Conservation (phyloP, 306 rosid genomes). For the Acmispon strigosus region DNA sequence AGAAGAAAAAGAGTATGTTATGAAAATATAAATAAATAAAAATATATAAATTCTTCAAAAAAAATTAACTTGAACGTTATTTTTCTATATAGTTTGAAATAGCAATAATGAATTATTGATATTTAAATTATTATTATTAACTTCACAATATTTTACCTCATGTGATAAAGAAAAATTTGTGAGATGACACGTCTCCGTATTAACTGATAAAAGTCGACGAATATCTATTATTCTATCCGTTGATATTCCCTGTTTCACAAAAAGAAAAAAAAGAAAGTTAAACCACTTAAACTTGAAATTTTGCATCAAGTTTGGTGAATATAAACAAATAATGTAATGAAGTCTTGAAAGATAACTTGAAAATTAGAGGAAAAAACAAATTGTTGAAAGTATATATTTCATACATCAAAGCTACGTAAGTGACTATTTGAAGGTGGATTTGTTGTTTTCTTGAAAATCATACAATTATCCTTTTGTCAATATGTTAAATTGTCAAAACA, state of each 20-base stretch:
- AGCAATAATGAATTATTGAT: too few relatives aligned
- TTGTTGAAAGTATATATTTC: neutral
- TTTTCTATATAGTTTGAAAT: too few relatives aligned
- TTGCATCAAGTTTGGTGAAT: neutral
- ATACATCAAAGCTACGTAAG: neutral
- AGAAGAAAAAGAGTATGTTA: neutral
- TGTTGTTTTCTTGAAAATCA: neutral
- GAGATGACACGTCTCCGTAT: slow-evolving; percentile 62
- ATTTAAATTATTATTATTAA: too few relatives aligned
- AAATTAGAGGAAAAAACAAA: neutral
- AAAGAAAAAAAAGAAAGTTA: neutral
- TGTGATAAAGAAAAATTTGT: slow-evolving; percentile 77
- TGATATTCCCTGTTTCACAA: slow-evolving; percentile 88
- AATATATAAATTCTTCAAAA: neutral
- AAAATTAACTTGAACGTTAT: too few relatives aligned
- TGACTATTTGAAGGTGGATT: neutral
- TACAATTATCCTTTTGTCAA: neutral
- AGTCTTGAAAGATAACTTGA: neutral
- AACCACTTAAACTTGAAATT: neutral
- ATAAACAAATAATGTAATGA: neutral
- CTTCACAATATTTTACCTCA: slow-evolving; percentile 54
- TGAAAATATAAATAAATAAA: neutral
- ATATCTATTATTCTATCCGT: slow-evolving; percentile 87
- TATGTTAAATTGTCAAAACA: neutral
- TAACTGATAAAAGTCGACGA: slow-evolving; percentile 59